phyloP scores from a whole-genome alignment of 2,329 filamentous ascomycete genomes.

The Fusarium staphyleae region DNA sequence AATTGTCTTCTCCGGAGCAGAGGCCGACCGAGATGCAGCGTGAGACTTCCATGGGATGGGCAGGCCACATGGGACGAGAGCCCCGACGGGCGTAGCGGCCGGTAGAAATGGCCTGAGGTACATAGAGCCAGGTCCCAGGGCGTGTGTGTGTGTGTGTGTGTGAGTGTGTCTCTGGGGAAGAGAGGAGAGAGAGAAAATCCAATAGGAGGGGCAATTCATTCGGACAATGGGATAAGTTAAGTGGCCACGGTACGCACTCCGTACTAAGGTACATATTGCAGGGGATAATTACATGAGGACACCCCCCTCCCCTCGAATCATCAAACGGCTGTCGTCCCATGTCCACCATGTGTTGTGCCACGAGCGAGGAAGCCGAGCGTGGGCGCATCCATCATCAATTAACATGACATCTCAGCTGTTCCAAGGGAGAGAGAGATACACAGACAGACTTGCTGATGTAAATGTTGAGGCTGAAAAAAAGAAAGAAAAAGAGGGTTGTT shows the following conservation, averaged over 20 bases:
- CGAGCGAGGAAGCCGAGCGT: constrained; percentile 29
- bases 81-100: constrained; percentile 40
- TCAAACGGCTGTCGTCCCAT: constrained; percentile 38
- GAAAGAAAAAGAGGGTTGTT: constrained; percentile 22
- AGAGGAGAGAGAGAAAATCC: constrained; percentile 15
- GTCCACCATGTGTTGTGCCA: constrained; percentile 40
- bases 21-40: constrained; percentile 19
- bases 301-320: too few relatives aligned
- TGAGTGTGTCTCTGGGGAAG: constrained; percentile 36
- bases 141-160: too few relatives aligned
- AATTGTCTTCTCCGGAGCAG: constrained; percentile 31
- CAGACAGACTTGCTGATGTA: constrained; percentile 13
- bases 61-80: constrained; percentile 39
- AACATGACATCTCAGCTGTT: background rate
- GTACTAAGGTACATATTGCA: too few relatives aligned
- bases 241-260: too few relatives aligned
- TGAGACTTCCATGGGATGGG: constrained; percentile 2
- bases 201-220: too few relatives aligned
- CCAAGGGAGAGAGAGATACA: too few relatives aligned
- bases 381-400: constrained; percentile 12
- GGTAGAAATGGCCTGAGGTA: constrained; percentile 43
- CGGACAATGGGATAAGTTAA: too few relatives aligned
- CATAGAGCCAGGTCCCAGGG: too few relatives aligned
- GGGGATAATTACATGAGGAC: too few relatives aligned
- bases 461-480: constrained; percentile 37